Conservation (phyloP, 345 rosid genomes). For the Acer campestre region DNA sequence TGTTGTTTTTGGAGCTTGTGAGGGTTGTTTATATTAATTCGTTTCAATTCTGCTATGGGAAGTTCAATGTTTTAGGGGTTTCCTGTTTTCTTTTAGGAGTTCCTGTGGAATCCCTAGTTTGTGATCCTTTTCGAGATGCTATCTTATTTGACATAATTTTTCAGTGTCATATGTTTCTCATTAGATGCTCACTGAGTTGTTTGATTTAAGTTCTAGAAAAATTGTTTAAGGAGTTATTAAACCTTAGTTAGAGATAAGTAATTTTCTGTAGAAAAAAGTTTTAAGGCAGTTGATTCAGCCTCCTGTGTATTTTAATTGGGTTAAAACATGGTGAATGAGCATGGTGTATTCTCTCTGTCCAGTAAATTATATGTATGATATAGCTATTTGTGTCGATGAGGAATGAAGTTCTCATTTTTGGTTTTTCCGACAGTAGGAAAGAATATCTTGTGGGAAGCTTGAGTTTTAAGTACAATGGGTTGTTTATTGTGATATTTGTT, state of each 20-base stretch:
- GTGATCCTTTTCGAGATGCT: background rate
- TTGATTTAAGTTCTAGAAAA: background rate
- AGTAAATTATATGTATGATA: background rate
- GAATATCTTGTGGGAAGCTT: background rate
- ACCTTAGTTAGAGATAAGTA: background rate
- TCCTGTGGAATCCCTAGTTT: background rate
- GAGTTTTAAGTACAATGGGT: background rate
- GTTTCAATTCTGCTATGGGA: background rate
- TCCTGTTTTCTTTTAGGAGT: background rate
- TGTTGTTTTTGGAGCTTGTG: conserved; percentile 2
- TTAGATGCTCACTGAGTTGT: background rate
- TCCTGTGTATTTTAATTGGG: background rate
- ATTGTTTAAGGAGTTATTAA: background rate
- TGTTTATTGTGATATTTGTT: background rate
- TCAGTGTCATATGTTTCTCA: background rate
- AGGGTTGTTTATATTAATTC: background rate
- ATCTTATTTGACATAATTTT: background rate
- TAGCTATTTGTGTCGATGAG: background rate
- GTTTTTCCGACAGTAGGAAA: background rate
- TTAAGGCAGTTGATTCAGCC: background rate
- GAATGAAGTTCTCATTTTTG: background rate
- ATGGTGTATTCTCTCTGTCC: background rate
- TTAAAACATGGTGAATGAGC: background rate
- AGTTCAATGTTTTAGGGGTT: background rate
- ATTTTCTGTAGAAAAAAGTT: background rate